Conservation (phyloP, 2,329 filamentous ascomycete genomes). For the Hymenoscyphus scutula region DNA sequence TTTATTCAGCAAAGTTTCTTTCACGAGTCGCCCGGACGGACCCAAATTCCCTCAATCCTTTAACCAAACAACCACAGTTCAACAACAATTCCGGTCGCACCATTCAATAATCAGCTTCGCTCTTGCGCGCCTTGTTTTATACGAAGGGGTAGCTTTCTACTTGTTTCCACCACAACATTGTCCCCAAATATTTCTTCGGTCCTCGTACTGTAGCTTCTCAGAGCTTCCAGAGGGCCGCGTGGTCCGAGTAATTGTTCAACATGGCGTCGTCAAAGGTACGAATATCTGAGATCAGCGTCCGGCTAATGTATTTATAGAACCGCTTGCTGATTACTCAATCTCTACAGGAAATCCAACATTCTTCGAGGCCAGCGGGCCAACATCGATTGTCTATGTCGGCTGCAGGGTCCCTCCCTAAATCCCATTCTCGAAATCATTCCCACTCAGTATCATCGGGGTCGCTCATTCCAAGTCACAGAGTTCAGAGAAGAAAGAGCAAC, state of each 20-base stretch:
- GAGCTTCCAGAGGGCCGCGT: constrained; percentile 37
- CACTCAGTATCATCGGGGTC: constrained; percentile 76
- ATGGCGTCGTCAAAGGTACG: constrained; percentile 64
- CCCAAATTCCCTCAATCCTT: background rate
- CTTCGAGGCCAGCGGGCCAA: constrained; percentile 65
- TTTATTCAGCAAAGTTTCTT: background rate
- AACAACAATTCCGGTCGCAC: background rate
- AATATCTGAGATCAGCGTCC: constrained; percentile 24
- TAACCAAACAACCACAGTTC: background rate
- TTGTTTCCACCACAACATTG: constrained; percentile 26
- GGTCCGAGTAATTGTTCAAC: constrained; percentile 38
- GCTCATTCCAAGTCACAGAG: constrained; percentile 77
- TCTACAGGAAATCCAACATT: constrained; percentile 60
- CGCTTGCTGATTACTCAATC: constrained; percentile 33
- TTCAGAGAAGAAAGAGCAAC: constrained; percentile 89
- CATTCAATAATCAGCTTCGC: constrained; percentile 9
- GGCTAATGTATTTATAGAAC: constrained; percentile 33
- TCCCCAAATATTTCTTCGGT: constrained; percentile 28
- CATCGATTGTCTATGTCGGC: constrained; percentile 58
- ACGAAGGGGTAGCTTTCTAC: constrained; percentile 28
- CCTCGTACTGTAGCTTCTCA: constrained; percentile 37
- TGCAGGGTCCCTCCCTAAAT: constrained; percentile 54
- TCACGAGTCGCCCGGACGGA: background rate
- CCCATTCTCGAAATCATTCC: constrained; percentile 64
- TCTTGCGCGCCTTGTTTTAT: constrained; percentile 30